phyloP scores from a whole-genome alignment of 2,329 filamentous ascomycete genomes.

The Venturia aucupariae region DNA sequence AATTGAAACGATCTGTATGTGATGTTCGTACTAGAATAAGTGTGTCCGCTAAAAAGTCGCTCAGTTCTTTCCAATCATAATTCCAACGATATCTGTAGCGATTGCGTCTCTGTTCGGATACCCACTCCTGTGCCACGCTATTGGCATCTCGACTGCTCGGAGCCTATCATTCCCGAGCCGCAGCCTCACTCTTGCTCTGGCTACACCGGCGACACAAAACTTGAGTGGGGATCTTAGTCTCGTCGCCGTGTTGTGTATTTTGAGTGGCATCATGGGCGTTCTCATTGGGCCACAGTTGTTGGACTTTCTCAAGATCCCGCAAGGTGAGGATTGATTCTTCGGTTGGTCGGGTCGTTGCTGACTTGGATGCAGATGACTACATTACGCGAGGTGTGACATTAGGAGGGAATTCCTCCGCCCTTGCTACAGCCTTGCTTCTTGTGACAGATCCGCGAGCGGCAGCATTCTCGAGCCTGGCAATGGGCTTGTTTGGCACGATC shows the following conservation, averaged over 20 bases:
- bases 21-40: background rate
- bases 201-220: slow-evolving; percentile 47
- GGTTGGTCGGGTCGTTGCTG: background rate
- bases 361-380: slow-evolving; percentile 45
- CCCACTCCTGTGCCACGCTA: slow-evolving; percentile 43
- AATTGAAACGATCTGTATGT: slow-evolving; percentile 39
- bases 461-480: slow-evolving; percentile 49
- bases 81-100: slow-evolving; percentile 45
- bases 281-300: slow-evolving; percentile 45
- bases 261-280: slow-evolving; percentile 51
- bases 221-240: slow-evolving; percentile 49
- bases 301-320: slow-evolving; percentile 40
- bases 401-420: slow-evolving; percentile 52
- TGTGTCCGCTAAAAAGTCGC: background rate
- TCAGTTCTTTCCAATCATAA: slow-evolving; percentile 43
- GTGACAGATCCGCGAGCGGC: slow-evolving; percentile 49
- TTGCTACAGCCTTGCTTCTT: slow-evolving; percentile 49
- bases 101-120: slow-evolving; percentile 49
- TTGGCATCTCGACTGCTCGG: slow-evolving; percentile 45
- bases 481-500: slow-evolving; percentile 52
- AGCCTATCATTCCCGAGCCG: slow-evolving; percentile 48
- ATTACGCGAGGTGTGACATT: slow-evolving; percentile 53
- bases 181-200: slow-evolving; percentile 52
- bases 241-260: slow-evolving; percentile 48
- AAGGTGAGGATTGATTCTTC: background rate